Evolutionary conservation across 805 yeast genomes (phyloP), one percentile per base, ranked within the genome.

Genomic region (Ogataea methanolica): DNA sequence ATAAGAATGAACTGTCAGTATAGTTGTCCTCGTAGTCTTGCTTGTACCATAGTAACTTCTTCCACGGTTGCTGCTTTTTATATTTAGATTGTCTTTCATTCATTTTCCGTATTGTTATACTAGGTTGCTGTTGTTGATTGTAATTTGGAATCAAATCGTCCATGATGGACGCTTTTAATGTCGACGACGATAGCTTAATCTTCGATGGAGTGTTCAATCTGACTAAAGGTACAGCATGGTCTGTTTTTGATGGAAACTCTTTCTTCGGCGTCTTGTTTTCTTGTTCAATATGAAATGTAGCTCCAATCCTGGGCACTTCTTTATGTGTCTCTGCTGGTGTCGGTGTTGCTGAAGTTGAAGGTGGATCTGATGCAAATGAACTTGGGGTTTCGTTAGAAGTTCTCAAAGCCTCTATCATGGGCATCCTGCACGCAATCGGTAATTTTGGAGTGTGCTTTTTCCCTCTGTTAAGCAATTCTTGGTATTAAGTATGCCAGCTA

Each of bases 11-110:
- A 2, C 70, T 67, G 61, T 90, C 95, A 1, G 96, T 92, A 67
- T 88, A 88, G 65, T 91, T 94, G 63, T 92, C 99, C 0, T 96
- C 95, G 60, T 82, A 91, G 14, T 85, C 85, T 62, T 91, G 97
- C 48, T 78, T 76, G 33, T 85, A 76, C 84, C 96, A 94, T 12
- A 92, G 74, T 36, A 90, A 77, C 59, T 94, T 86, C 58, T 84
- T 77, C 98, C 98, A 91, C 21, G 81, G 80, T 35, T 62, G 56
- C 43, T 49, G 50, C n/a, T 33, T 23, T 9, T 19, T 19, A 33
- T 12, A 5, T 33, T 8, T 33, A 14, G 16, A 36, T 33, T 19
- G 12, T 33, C 12, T 33, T n/a, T 6, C 31, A 12, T 17, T 19
- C 22, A 5, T n/a, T 40, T 19, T 16, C 29, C 19, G 31, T 26